Evolutionary conservation across 129 eudicot species (phyloP), one percentile per base, ranked within the genome.

Genomic region (Kitagawia praeruptora): DNA sequence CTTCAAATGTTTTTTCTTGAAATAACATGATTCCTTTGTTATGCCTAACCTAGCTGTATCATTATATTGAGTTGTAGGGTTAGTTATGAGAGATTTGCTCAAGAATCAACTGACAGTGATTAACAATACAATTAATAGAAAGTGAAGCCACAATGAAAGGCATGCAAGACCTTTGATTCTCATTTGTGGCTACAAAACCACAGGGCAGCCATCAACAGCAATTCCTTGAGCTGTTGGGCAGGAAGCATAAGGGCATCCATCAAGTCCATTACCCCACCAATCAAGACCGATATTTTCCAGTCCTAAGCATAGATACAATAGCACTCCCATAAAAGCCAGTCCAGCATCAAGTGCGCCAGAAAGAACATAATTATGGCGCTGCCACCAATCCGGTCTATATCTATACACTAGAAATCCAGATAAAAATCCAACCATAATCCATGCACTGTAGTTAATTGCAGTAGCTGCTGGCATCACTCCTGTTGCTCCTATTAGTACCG

Each of bases 281-380:
- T 85, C 80, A 21, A 95, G 74, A 54, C 82, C 73, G 38, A 92
- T 83, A 4, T 90, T 58, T 82, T 89, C 88, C 86, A 86, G 53
- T 56, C 95, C 93, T 82, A 95, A 85, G 79, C 90, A 95, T 70
- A 90, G 78, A 21, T 89, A 95, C 87, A 92, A 74, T 11, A 91
- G 73, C 77, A 95, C 92, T 42, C 93, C 97, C 98, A 95, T 90
- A 81, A 95, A 95, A 14, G 99, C 99, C 78, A 90, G 77, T 2
- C 98, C 98, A 12, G 96, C 93, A 75, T 93, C 98, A 49, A 90
- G 80, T 12, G 93, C 97, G 0, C 97, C 98, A 14, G 98, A 95
- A 15, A 95, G 85, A 28, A 92, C 91, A 73, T 95, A 95, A 41
- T 95, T 95, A 76, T 92, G 84, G 3, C 97, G 85, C 74, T 83